Base-by-base conservation (phyloP, 1,284 basidiomycete species). In the Anthracocystis walkeri region DNA sequence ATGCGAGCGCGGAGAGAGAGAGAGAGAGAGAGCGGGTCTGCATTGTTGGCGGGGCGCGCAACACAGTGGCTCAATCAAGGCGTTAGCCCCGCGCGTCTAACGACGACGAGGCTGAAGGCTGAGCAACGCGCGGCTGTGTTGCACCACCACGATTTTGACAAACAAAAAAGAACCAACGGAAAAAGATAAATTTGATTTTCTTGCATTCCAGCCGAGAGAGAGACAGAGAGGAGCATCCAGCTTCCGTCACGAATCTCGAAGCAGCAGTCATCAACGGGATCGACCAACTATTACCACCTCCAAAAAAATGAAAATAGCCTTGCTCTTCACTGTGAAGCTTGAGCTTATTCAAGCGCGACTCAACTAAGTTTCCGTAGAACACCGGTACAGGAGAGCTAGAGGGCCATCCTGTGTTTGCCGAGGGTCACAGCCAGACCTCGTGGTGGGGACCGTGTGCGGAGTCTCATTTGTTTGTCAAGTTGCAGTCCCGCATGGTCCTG, bases 381-480 rank as follows among this genome's bases (percentile, higher is more conserved):
- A 33, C 33, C 33, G 33, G 33, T 33, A 33, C 33, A 33, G 33
- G 6, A 5, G 33, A 35, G 33, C 33, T 35, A 8, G 8, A 35
- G 8, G 7, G 2, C 16, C 3, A 29, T 29, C 6, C 14, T 27
- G 23, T 25, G 23, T 7, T 29, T 48, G 45, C 27, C 44, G 44
- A 25, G 11, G 23, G 10, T 3, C 14, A 23, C 23, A 25, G 7
- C 25, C 8, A 18, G 45, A 27, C 45, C 46, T 48, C 46, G 46
- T 48, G 46, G 46, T 48, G 46, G 27, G 35, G 12, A 18, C 18
- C 6, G 46, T 29, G 46, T 48, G 46, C 44, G 44, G 44, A 46
- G 44, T 46, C 10, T 27, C 44, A 46, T 46, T 48, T 48, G 46
- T 48, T 48, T 48, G 46, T 48, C 6, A 16, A 38, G 14, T 33